These are phyloP conservation scores for Elaeis oleifera DNA, from an alignment of 202 grass and related monocot genomes.

Conservation along the genomic window DNA sequence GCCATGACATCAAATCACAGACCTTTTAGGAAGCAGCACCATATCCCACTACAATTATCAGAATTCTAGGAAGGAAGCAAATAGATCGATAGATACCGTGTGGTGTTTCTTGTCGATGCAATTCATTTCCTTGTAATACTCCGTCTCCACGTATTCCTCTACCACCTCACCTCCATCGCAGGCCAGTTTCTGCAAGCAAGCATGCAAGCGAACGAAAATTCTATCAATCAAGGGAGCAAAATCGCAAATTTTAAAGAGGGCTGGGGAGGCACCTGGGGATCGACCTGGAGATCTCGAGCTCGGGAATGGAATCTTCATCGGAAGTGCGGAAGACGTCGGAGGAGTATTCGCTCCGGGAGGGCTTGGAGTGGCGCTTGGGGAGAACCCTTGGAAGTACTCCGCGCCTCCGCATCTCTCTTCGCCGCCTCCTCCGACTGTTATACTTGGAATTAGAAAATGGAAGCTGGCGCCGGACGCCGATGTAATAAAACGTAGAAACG, in stretches of 20 bases:
- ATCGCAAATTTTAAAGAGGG: not conserved
- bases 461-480: no score
- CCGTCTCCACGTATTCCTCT: constrained; percentile 77
- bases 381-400: constrained; percentile 67
- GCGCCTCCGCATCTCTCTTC: constrained; percentile 50
- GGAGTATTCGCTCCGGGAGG: constrained; percentile 50
- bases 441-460: no score
- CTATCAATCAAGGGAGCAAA: constrained; percentile 7
- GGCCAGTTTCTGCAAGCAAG: constrained; percentile 53
- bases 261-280: constrained; percentile 31
- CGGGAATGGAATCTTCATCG: constrained; percentile 29
- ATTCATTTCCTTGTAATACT: constrained; percentile 62
- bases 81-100: constrained; percentile 34
- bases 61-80: not conserved
- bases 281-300: constrained; percentile 47
- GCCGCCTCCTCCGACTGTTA: constrained; percentile 45
- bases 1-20: no score
- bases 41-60: not conserved
- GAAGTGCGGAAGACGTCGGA: not conserved
- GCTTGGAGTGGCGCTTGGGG: constrained; percentile 57
- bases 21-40: not conserved
- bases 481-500: no score
- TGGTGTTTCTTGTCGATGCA: constrained; percentile 86
- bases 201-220: constrained; percentile 14
- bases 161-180: constrained; percentile 40